phyloP scores from a whole-genome alignment of 768 basidiomycete genomes.

The Psilocybe cubensis region DNA sequence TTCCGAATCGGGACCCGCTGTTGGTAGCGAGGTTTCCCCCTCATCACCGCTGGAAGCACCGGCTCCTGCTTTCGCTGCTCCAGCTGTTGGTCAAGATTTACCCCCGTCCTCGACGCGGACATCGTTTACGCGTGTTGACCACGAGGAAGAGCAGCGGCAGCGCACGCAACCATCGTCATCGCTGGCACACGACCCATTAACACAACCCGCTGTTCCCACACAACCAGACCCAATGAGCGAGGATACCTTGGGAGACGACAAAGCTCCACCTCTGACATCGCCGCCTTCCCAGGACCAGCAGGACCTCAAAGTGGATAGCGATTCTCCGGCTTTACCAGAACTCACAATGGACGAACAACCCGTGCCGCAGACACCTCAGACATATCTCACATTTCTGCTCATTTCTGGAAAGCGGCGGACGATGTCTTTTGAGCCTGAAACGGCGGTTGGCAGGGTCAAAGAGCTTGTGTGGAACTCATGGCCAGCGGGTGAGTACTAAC shows the following conservation, averaged over 20 bases:
- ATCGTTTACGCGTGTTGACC: slow-evolving; percentile 55
- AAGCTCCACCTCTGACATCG: slow-evolving; percentile 6
- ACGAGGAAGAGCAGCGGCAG: slow-evolving; percentile 29
- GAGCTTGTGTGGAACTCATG: slow-evolving; percentile 86
- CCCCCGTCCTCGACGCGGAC: slow-evolving; percentile 43
- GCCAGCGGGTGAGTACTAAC: slow-evolving; percentile 60
- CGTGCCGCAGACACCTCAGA: slow-evolving; percentile 66
- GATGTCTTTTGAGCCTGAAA: slow-evolving; percentile 77
- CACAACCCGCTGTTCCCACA: slow-evolving; percentile 24
- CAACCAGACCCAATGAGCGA: slow-evolving; percentile 17
- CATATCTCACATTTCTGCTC: slow-evolving; percentile 71
- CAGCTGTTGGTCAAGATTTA: slow-evolving; percentile 6
- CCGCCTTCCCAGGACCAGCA: slow-evolving; percentile 13
- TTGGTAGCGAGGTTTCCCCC: slow-evolving; percentile 3
- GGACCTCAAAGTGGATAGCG: slow-evolving; percentile 5
- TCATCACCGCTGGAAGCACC: slow-evolving; percentile 11
- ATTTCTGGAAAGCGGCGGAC: slow-evolving; percentile 69
- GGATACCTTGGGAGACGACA: slow-evolving; percentile 2
- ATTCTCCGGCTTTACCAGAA: slow-evolving; percentile 10
- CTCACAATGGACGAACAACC: slow-evolving; percentile 12
- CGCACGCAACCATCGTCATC: slow-evolving; percentile 19
- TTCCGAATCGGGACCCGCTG: neutral
- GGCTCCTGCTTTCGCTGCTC: slow-evolving; percentile 10
- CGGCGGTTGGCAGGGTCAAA: slow-evolving; percentile 76
- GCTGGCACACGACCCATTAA: slow-evolving; percentile 23